A percentile compares a stretch with the other conserved stretches of the same genome.
Conservation (phyloP, 2,329 filamentous ascomycete genomes). For the Botrytis sinoallii region DNA sequence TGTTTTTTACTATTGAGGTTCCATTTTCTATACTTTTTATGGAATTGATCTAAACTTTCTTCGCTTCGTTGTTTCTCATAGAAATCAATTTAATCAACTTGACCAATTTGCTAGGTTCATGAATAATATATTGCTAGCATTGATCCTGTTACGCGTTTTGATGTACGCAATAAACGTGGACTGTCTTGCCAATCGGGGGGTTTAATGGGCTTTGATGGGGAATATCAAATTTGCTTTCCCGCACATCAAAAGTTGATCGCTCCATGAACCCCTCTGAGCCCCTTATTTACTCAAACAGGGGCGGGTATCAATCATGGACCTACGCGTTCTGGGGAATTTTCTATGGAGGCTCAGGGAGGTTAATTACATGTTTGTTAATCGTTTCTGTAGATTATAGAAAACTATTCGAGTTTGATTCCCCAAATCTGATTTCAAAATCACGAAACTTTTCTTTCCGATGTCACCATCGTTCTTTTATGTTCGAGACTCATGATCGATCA, state of each 20-base stretch:
- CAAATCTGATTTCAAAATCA: neutral
- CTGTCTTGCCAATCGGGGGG: neutral
- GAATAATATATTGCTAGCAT: neutral
- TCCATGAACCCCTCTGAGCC: neutral
- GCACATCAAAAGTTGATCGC: neutral
- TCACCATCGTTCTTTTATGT: slow-evolving; percentile 12
- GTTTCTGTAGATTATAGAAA: neutral
- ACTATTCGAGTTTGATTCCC: neutral
- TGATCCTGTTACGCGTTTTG: neutral
- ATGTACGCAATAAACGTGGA: neutral
- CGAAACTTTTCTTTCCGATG: slow-evolving; percentile 14
- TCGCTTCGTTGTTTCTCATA: neutral
- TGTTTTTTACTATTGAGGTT: neutral
- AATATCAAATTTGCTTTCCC: neutral
- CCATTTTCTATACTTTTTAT: no score
- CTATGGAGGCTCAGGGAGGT: neutral
- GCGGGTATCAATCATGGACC: neutral
- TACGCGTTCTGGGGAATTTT: slow-evolving; percentile 3
- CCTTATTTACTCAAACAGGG: neutral
- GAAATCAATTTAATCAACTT: neutral
- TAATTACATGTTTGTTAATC: neutral
- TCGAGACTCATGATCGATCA: slow-evolving; percentile 2
- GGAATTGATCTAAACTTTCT: neutral
- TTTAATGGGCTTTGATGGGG: neutral
- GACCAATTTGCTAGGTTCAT: neutral